A percentile compares a stretch with the other conserved stretches of the same genome.
Evolutionary conservation across 2,329 filamentous ascomycete genomes (phyloP).

Genomic region (Trichophyton verrucosum): DNA sequence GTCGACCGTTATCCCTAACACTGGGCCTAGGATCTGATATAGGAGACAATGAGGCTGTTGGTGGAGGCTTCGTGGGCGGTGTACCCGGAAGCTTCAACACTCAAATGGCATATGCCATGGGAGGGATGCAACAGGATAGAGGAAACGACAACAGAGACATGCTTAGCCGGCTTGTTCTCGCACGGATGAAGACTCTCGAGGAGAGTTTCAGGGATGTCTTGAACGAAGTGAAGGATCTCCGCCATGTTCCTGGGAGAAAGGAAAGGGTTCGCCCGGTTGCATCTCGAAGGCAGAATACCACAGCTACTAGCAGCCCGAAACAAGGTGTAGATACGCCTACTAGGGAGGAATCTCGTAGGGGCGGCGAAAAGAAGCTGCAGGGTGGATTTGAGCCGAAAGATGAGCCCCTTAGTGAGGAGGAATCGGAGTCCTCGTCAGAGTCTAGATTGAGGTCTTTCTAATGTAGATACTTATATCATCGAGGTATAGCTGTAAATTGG

Average conservation of each 20-base stretch:
- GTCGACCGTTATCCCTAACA: slow-evolving; percentile 52
- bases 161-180: slow-evolving; percentile 67
- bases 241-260: slow-evolving; percentile 32
- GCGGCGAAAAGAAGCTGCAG: not conserved
- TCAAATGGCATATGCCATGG: slow-evolving; percentile 62
- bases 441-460: slow-evolving; percentile 3
- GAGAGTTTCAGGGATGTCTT: slow-evolving; percentile 83
- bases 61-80: slow-evolving; percentile 47
- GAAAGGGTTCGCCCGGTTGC: slow-evolving; percentile 1
- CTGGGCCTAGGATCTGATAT: slow-evolving; percentile 63
- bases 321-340: not conserved
- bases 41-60: slow-evolving; percentile 49
- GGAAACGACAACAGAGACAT: slow-evolving; percentile 52
- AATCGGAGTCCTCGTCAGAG: not conserved
- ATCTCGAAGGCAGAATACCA: not conserved
- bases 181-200: slow-evolving; percentile 84
- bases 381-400: not conserved
- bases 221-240: slow-evolving; percentile 56
- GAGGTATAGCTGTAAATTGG: not conserved
- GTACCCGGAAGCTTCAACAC: slow-evolving; percentile 67
- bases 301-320: not conserved
- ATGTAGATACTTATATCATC: not conserved
- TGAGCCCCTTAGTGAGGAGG: not conserved
- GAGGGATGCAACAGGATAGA: slow-evolving; percentile 37
- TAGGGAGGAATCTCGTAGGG: not conserved